phyloP scores from a whole-genome alignment of 2,329 filamentous ascomycete genomes.

The Paraconiothyrium brasiliense region DNA sequence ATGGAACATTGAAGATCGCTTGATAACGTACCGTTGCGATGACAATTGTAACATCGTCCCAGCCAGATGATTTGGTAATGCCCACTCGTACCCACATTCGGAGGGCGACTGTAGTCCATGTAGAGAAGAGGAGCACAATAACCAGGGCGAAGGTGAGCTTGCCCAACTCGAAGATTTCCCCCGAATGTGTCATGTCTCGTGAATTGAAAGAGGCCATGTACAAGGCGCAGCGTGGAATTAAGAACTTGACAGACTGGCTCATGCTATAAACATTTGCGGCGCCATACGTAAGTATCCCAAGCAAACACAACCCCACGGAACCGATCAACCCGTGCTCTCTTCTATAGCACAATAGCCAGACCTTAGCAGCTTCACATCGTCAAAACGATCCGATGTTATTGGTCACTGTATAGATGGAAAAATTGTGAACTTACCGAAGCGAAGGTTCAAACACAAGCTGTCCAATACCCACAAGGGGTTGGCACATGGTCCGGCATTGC shows the following conservation, averaged over 20 bases:
- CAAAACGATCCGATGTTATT: conserved; percentile 8
- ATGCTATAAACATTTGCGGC: conserved; percentile 1
- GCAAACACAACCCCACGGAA: conserved; percentile 20
- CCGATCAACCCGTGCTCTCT: conserved; percentile 18
- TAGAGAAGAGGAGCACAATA: conserved; percentile 38
- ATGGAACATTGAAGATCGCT: neutral
- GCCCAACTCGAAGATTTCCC: conserved; percentile 33
- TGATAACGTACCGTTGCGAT: conserved; percentile 34
- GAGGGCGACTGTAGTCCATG: conserved; percentile 41
- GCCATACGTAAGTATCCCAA: conserved; percentile 5
- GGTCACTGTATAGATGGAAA: neutral
- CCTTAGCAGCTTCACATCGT: conserved; percentile 21
- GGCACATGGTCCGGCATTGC: conserved; percentile 22
- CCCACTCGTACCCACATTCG: conserved; percentile 45
- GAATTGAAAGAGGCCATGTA: conserved; percentile 12
- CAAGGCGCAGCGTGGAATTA: conserved; percentile 21
- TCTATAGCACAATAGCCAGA: conserved; percentile 24
- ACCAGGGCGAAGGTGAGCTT: conserved; percentile 30
- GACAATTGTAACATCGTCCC: conserved; percentile 46
- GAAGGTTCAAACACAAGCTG: conserved; percentile 33
- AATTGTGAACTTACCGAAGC: conserved; percentile 27
- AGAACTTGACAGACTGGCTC: neutral
- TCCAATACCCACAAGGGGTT: conserved; percentile 24
- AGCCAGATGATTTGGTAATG: conserved; percentile 46
- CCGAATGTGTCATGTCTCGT: conserved; percentile 12